Evolutionary conservation across 805 yeast genomes (phyloP).

Genomic region (Isabelozyma heimii): DNA sequence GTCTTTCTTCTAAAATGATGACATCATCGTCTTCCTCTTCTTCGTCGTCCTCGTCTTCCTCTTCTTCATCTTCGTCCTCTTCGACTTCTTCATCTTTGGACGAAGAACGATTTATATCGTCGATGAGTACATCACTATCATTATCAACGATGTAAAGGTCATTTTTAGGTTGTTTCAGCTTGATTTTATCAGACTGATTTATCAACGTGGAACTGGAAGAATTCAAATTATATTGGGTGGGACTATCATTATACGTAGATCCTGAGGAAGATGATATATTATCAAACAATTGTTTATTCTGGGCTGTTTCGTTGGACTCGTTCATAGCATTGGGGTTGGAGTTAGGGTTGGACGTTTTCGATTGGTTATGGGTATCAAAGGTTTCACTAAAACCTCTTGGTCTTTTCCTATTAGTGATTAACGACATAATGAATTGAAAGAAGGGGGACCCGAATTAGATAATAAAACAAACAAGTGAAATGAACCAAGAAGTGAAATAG

Average conservation of each 20-base stretch:
- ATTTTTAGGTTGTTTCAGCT: conserved; percentile 2
- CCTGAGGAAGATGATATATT: conserved; percentile 8
- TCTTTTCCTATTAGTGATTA: conserved; percentile 41
- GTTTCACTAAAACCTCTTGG: conserved; percentile 45
- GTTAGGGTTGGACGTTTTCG: conserved; percentile 2
- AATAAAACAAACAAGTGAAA: background rate
- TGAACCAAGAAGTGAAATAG: background rate
- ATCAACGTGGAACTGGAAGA: conserved; percentile 1
- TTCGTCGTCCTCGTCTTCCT: conserved; percentile 15
- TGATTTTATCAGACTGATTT: background rate
- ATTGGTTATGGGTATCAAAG: conserved; percentile 17
- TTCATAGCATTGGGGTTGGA: background rate
- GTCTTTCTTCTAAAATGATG: conserved; percentile 35
- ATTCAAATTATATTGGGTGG: conserved; percentile 6
- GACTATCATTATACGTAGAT: conserved; percentile 5
- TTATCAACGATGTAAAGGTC: conserved; percentile 7
- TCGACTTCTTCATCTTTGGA: conserved; percentile 1
- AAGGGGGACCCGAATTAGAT: background rate
- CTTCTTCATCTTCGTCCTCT: conserved; percentile 18
- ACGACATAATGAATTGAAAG: conserved; percentile 20
- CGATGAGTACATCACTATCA: conserved; percentile 5
- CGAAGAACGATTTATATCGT: conserved; percentile 1
- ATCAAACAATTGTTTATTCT: conserved; percentile 1
- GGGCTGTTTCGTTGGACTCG: conserved; percentile 5
- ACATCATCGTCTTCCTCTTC: conserved; percentile 32